Conservation (phyloP, 2,329 filamentous ascomycete genomes). For the Hypomyces perniciosus region DNA sequence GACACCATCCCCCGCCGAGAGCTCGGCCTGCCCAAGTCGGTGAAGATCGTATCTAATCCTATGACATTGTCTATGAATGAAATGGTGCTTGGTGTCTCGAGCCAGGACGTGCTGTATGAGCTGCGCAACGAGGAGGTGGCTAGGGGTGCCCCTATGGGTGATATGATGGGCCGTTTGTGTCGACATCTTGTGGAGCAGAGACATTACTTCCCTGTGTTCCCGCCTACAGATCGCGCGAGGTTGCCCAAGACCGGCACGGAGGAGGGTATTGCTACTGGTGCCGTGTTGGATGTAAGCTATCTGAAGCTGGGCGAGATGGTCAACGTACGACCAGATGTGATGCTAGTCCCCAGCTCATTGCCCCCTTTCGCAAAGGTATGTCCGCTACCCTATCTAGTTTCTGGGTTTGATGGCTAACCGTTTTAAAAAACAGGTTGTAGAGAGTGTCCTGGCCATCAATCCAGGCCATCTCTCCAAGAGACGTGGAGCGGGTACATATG, state of each 20-base stretch:
- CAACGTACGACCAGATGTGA: constrained; percentile 74
- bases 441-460: constrained; percentile 85
- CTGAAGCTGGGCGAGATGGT: constrained; percentile 88
- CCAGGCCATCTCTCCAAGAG: constrained; percentile 83
- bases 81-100: constrained; percentile 71
- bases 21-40: constrained; percentile 71
- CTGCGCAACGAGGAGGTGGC: constrained; percentile 65
- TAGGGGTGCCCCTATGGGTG: constrained; percentile 26
- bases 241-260: constrained; percentile 59
- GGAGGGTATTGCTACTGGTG: constrained; percentile 59
- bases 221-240: constrained; percentile 63
- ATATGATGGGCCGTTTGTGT: constrained; percentile 65
- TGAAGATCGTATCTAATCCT: constrained; percentile 78
- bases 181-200: constrained; percentile 81
- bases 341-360: constrained; percentile 75
- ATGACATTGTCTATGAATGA: constrained; percentile 89
- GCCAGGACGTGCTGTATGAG: constrained; percentile 79
- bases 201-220: constrained; percentile 86
- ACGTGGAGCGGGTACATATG: constrained; percentile 77
- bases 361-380: constrained; percentile 83
- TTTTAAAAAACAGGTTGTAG: constrained; percentile 65
- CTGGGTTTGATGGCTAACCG: constrained; percentile 11
- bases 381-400: constrained; percentile 1
- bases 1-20: constrained; percentile 60
- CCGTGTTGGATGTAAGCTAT: constrained; percentile 77